phyloP scores from a whole-genome alignment of 2,329 filamentous ascomycete genomes.

The Passalora sequoiae region DNA sequence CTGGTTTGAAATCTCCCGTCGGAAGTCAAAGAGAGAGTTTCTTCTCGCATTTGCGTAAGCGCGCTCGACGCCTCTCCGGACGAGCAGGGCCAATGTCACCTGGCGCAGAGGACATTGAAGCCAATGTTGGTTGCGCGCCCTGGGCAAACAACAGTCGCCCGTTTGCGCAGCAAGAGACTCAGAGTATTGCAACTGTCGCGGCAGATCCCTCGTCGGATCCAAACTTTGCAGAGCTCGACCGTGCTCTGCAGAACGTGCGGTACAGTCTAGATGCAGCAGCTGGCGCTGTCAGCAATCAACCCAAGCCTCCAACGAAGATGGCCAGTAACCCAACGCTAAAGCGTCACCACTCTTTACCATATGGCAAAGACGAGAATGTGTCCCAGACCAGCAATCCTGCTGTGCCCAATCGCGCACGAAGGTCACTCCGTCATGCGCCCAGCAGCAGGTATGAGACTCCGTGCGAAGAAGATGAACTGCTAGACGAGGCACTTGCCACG shows the following conservation, averaged over 20 bases:
- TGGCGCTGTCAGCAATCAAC: slow-evolving; percentile 31
- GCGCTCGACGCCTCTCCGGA: slow-evolving; percentile 85
- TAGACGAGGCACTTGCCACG: slow-evolving; percentile 80
- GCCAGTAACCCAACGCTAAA: slow-evolving; percentile 45
- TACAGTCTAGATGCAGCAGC: slow-evolving; percentile 50
- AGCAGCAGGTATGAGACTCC: slow-evolving; percentile 87
- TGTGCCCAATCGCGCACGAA: slow-evolving; percentile 72
- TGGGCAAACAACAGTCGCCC: slow-evolving; percentile 71
- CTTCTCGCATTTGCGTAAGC: slow-evolving; percentile 93
- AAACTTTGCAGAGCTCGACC: slow-evolving; percentile 57
- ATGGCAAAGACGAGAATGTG: slow-evolving; percentile 45
- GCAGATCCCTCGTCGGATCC: slow-evolving; percentile 42
- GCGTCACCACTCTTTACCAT: slow-evolving; percentile 45
- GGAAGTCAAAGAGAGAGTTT: slow-evolving; percentile 88
- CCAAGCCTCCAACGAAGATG: slow-evolving; percentile 33
- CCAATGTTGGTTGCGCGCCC: slow-evolving; percentile 84
- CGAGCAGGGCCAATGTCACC: slow-evolving; percentile 77
- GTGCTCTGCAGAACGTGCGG: slow-evolving; percentile 55
- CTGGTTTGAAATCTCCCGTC: slow-evolving; percentile 68
- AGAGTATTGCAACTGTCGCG: slow-evolving; percentile 52
- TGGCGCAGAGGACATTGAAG: slow-evolving; percentile 78
- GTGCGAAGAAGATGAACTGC: slow-evolving; percentile 91
- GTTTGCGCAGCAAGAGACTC: slow-evolving; percentile 55
- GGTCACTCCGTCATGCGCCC: slow-evolving; percentile 66
- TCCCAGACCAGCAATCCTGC: slow-evolving; percentile 50